Evolutionary conservation across 768 basidiomycete genomes (phyloP).

Genomic region (Lactarius trivialis): DNA sequence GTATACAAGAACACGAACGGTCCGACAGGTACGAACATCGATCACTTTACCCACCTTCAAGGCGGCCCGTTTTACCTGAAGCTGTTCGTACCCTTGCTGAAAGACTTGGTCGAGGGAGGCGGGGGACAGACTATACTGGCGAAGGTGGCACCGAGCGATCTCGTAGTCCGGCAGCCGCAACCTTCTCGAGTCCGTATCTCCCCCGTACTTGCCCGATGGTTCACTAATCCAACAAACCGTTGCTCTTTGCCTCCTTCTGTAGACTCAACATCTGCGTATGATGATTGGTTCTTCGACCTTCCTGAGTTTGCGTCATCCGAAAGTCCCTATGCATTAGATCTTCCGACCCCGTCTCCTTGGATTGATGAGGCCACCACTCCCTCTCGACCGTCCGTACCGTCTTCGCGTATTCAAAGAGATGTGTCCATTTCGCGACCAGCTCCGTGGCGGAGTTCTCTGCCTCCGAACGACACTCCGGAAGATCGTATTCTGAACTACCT

Average conservation of each 20-base stretch:
- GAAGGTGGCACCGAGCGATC: slow-evolving; percentile 10
- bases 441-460: slow-evolving; percentile 13
- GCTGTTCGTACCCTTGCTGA: slow-evolving; percentile 11
- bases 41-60: slow-evolving; percentile 5
- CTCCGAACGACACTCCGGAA: neutral
- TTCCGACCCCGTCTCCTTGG: slow-evolving; percentile 10
- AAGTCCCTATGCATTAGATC: slow-evolving; percentile 14
- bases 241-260: neutral
- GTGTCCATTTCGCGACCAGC: slow-evolving; percentile 6
- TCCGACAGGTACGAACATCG: slow-evolving; percentile 5
- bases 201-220: neutral
- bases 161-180: slow-evolving; percentile 10
- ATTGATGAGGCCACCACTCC: neutral
- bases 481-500: slow-evolving; percentile 9
- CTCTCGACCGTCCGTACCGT: neutral
- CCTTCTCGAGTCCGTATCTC: slow-evolving; percentile 14
- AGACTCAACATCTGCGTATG: slow-evolving; percentile 6
- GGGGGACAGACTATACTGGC: slow-evolving; percentile 2
- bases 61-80: slow-evolving; percentile 10
- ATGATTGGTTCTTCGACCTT: slow-evolving; percentile 2
- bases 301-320: slow-evolving; percentile 8
- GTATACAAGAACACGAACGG: slow-evolving; percentile 12
- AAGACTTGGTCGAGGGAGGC: slow-evolving; percentile 15
- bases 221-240: neutral
- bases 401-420: slow-evolving; percentile 16